Percentiles rank a stretch among this genome's conserved stretches.
These are phyloP conservation scores for Metroxylon sagu DNA, from an alignment of 176 grass and related monocot species.

Conservation along the genomic window DNA sequence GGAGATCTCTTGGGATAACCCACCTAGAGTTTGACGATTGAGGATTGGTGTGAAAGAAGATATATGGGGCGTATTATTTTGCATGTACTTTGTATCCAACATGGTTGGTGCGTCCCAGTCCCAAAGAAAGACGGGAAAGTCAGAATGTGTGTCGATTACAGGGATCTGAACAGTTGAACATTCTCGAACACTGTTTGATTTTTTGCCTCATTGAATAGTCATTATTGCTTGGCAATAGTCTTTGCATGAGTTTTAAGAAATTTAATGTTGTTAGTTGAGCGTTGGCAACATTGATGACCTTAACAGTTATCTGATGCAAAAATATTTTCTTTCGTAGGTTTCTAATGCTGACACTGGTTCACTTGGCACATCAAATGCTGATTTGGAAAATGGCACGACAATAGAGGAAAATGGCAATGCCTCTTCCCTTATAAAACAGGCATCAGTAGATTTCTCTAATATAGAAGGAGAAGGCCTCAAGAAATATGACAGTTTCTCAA, in stretches of 20 bases:
- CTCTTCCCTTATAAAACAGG: constrained; percentile 47
- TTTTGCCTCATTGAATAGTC: no score
- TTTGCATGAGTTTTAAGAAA: neutral
- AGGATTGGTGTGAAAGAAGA: no score
- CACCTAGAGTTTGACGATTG: no score
- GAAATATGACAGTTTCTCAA: constrained; percentile 94
- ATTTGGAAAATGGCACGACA: constrained; percentile 29
- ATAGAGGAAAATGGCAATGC: constrained; percentile 27
- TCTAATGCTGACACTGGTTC: constrained; percentile 25
- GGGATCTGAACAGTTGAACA: no score
- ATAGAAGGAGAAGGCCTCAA: constrained; percentile 68
- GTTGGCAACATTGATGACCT: no score
- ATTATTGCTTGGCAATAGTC: neutral
- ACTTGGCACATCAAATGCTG: constrained; percentile 33
- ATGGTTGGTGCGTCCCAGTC: no score
- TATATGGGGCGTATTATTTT: neutral
- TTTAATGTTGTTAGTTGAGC: no score
- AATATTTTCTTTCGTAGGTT: constrained; percentile 28
- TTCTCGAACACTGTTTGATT: no score
- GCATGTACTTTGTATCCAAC: neutral
- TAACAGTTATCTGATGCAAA: no score
- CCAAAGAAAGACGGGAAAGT: no score
- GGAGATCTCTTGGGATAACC: no score
- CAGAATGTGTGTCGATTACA: no score
- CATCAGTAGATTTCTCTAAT: constrained; percentile 58